Conservation (phyloP, 2,329 filamentous ascomycete species). For the Aspergillus unguis region DNA sequence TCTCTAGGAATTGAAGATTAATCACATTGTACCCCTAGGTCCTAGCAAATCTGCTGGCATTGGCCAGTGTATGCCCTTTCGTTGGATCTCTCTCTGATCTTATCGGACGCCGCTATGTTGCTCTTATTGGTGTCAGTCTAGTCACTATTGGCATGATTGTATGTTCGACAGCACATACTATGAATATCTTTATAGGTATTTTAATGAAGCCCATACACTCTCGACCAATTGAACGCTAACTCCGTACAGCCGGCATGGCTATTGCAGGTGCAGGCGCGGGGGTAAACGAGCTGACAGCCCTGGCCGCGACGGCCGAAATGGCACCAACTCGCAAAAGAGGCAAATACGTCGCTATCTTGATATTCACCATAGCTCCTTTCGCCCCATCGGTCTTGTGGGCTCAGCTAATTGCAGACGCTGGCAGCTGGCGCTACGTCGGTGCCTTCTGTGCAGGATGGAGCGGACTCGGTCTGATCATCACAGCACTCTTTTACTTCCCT, state of each 20-base stretch:
- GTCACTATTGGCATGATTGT: constrained; percentile 60
- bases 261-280: constrained; percentile 64
- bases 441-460: constrained; percentile 44
- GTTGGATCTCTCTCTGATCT: constrained; percentile 65
- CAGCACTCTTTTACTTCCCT: constrained; percentile 45
- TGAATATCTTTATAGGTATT: constrained; percentile 61
- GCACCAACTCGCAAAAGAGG: constrained; percentile 64
- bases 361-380: constrained; percentile 62
- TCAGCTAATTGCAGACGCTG: constrained; percentile 52
- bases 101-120: constrained; percentile 60
- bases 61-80: constrained; percentile 59
- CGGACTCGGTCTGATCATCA: constrained; percentile 41
- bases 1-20: background rate
- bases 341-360: constrained; percentile 58
- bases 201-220: background rate
- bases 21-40: constrained; percentile 30
- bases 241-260: constrained; percentile 48
- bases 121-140: constrained; percentile 52
- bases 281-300: constrained; percentile 64
- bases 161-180: constrained; percentile 54
- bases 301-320: constrained; percentile 66
- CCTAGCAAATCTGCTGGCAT: constrained; percentile 52
- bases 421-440: constrained; percentile 45
- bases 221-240: background rate
- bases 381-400: constrained; percentile 61